phyloP scores from a whole-genome alignment of 495 filamentous ascomycete species.

The Letharia columbiana region DNA sequence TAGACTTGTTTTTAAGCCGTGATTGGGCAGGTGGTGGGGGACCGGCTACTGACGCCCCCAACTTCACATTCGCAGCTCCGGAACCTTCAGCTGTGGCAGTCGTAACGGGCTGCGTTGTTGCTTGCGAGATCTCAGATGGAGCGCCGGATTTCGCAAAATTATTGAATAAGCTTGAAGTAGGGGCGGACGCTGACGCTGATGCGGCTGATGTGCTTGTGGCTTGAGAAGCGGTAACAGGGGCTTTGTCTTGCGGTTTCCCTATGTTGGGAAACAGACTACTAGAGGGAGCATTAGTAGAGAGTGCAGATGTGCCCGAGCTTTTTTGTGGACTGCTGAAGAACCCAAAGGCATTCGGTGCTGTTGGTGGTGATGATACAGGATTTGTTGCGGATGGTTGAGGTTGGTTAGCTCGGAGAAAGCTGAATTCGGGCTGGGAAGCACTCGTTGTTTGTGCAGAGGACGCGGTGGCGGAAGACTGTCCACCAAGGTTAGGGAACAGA shows the following conservation, averaged over 20 bases:
- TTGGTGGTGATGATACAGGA: constrained; percentile 14
- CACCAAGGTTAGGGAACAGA: constrained; percentile 32
- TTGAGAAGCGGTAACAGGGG: constrained; percentile 29
- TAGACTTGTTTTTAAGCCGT: constrained; percentile 92
- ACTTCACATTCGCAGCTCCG: constrained; percentile 29
- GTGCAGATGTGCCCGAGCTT: constrained; percentile 24
- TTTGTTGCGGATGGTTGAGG: constrained; percentile 15
- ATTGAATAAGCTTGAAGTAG: constrained; percentile 26
- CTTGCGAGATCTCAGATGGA: constrained; percentile 18
- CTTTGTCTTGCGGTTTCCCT: constrained; percentile 31
- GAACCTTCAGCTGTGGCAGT: constrained; percentile 24
- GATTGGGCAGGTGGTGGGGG: constrained; percentile 70
- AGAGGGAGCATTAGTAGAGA: constrained; percentile 23
- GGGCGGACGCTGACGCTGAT: constrained; percentile 23
- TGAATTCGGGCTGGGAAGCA: constrained; percentile 21
- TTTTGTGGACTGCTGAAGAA: constrained; percentile 17
- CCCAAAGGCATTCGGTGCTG: constrained; percentile 25
- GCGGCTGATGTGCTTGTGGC: constrained; percentile 30
- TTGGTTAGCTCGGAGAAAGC: constrained; percentile 13
- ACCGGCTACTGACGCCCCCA: constrained; percentile 66
- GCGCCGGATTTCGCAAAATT: constrained; percentile 26
- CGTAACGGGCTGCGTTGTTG: constrained; percentile 19
- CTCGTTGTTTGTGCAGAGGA: constrained; percentile 35
- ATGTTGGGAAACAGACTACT: constrained; percentile 34
- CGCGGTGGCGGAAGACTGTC: constrained; percentile 31